Evolutionary conservation across 129 eudicot species (phyloP).

Genomic region (Rutidosis leptorrhynchoides): DNA sequence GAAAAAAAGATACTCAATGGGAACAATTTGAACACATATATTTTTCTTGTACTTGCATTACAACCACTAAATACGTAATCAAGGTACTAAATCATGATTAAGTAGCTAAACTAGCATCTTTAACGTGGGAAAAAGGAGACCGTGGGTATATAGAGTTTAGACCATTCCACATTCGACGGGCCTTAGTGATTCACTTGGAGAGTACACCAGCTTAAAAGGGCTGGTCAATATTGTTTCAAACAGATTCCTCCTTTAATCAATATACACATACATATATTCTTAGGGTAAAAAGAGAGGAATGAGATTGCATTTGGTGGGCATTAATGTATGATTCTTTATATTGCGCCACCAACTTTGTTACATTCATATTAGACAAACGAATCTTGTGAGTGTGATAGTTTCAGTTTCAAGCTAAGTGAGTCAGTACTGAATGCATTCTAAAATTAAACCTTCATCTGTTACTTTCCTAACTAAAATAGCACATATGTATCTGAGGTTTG

Average conservation of each 20-base stretch:
- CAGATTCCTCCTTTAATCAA: slow-evolving; percentile 33
- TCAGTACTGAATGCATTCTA: neutral
- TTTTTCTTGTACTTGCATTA: slow-evolving; percentile 27
- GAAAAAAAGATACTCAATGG: slow-evolving; percentile 36
- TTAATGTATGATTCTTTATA: slow-evolving; percentile 40
- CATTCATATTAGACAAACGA: slow-evolving; percentile 22
- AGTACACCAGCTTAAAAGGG: slow-evolving; percentile 36
- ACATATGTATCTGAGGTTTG: slow-evolving; percentile 7
- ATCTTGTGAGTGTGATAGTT: slow-evolving; percentile 23
- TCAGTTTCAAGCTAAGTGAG: slow-evolving; percentile 18
- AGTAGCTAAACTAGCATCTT: slow-evolving; percentile 23
- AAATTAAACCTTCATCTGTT: neutral
- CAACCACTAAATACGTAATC: slow-evolving; percentile 15
- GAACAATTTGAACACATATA: slow-evolving; percentile 45
- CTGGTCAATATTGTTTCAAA: slow-evolving; percentile 40
- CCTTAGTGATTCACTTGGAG: slow-evolving; percentile 15
- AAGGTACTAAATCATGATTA: slow-evolving; percentile 18
- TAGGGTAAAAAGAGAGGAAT: slow-evolving; percentile 41
- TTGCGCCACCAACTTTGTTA: slow-evolving; percentile 40
- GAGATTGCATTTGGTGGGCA: slow-evolving; percentile 47
- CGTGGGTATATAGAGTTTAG: slow-evolving; percentile 24
- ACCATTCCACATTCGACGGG: slow-evolving; percentile 38
- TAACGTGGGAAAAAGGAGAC: slow-evolving; percentile 34
- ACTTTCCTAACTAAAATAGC: slow-evolving; percentile 11
- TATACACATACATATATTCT: slow-evolving; percentile 42